Conservation (phyloP, 768 basidiomycete species). For the Mrakia gelida region DNA sequence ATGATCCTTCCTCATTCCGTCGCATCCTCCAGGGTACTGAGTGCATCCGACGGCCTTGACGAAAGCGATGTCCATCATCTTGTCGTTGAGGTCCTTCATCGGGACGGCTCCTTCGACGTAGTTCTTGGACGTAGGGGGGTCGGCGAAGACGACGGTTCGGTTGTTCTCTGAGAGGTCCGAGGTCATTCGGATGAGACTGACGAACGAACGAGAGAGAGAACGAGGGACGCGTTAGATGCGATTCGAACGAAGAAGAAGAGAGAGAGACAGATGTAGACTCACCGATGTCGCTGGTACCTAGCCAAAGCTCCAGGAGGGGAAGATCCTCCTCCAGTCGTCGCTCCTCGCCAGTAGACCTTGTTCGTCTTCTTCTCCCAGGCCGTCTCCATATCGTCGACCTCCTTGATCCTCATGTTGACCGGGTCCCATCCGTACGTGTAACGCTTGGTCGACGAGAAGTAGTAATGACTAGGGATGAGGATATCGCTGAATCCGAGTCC, state of each 20-base stretch:
- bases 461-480: constrained; percentile 93
- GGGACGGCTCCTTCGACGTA: constrained; percentile 60
- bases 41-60: constrained; percentile 66
- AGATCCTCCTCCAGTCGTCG: constrained; percentile 89
- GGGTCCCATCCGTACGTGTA: constrained; percentile 93
- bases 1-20: constrained; percentile 60
- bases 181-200: constrained; percentile 70
- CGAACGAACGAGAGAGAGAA: neutral
- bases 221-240: neutral
- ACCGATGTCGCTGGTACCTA: constrained; percentile 84
- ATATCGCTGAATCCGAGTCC: constrained; percentile 82
- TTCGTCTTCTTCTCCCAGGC: constrained; percentile 86
- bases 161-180: constrained; percentile 56
- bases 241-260: neutral
- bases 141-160: constrained; percentile 64
- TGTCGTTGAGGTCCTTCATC: constrained; percentile 60
- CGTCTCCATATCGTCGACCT: constrained; percentile 75
- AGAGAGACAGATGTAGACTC: constrained; percentile 36
- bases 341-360: constrained; percentile 88
- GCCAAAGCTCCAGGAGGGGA: constrained; percentile 76
- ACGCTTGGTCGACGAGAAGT: constrained; percentile 70
- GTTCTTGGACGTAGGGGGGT: constrained; percentile 57
- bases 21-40: constrained; percentile 67
- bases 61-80: constrained; percentile 84
- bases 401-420: constrained; percentile 64